These are phyloP conservation scores for Eutypa lata DNA, from an alignment of 2,329 filamentous ascomycete species.

Conservation along the genomic window DNA sequence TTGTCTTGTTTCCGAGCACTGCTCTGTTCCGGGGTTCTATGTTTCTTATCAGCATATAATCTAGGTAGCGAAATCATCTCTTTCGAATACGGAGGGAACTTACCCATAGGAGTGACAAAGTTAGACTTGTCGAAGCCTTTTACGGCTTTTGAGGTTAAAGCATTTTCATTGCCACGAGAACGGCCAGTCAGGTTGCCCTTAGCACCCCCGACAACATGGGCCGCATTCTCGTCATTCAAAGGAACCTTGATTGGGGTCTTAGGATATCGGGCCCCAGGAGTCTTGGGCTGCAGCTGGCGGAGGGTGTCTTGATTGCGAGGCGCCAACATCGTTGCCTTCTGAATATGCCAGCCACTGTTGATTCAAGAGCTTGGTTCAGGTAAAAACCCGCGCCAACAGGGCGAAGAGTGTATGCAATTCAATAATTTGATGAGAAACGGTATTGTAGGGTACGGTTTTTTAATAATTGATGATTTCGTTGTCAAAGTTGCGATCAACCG, in stretches of 20 bases:
- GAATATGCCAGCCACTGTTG: too few relatives aligned
- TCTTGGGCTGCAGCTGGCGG: slow-evolving; percentile 74
- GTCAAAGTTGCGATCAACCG: too few relatives aligned
- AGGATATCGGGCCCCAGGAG: slow-evolving; percentile 69
- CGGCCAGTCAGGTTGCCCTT: slow-evolving; percentile 57
- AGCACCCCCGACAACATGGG: slow-evolving; percentile 50
- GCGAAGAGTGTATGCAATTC: too few relatives aligned
- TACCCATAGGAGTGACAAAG: slow-evolving; percentile 81
- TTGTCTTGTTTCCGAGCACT: slow-evolving; percentile 89
- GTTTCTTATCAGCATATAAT: slow-evolving; percentile 5
- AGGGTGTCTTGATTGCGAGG: slow-evolving; percentile 86
- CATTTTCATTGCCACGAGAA: slow-evolving; percentile 55
- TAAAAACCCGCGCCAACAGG: too few relatives aligned
- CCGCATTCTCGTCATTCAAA: slow-evolving; percentile 83
- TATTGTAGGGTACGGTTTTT: too few relatives aligned
- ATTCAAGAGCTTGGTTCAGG: too few relatives aligned
- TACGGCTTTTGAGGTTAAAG: slow-evolving; percentile 46
- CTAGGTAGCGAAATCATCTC: too few relatives aligned
- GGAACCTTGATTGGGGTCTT: slow-evolving; percentile 80
- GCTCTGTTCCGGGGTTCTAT: slow-evolving; percentile 68
- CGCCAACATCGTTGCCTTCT: slow-evolving; percentile 60
- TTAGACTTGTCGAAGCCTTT: slow-evolving; percentile 54
- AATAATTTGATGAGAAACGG: too few relatives aligned
- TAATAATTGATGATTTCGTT: too few relatives aligned
- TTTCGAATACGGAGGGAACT: slow-evolving; percentile 18